Conservation (phyloP, 345 rosid species). For the Salix purpurea region DNA sequence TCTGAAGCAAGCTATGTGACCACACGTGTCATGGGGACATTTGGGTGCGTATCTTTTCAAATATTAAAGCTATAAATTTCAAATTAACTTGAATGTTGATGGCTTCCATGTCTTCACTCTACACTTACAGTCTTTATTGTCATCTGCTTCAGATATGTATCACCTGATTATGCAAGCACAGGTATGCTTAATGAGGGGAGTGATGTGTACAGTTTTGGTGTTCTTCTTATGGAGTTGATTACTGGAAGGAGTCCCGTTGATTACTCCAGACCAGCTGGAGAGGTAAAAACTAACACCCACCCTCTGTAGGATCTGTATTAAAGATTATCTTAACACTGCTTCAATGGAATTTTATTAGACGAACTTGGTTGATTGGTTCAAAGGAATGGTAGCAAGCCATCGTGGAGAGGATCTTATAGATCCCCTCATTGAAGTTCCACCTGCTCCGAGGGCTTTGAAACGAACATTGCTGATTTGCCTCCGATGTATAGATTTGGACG, state of each 20-base stretch:
- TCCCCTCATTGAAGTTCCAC: conserved; percentile 59
- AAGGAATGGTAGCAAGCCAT: conserved; percentile 86
- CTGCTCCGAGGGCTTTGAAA: conserved; percentile 67
- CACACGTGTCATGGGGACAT: conserved; percentile 97
- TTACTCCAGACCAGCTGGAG: conserved; percentile 85
- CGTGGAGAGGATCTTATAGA: conserved; percentile 82
- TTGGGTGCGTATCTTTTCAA: conserved; percentile 51
- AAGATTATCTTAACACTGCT: neutral
- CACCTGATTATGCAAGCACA: conserved; percentile 92
- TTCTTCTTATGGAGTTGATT: conserved; percentile 86
- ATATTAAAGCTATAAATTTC: neutral
- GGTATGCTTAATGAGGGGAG: conserved; percentile 97
- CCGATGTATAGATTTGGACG: conserved; percentile 88
- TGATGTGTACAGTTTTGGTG: conserved; percentile 91
- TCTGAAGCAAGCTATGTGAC: conserved; percentile 86
- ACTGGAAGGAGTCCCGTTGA: conserved; percentile 92
- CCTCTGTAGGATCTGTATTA: neutral
- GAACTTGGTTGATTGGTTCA: conserved; percentile 96
- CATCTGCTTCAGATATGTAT: conserved; percentile 58
- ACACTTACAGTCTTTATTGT: neutral
- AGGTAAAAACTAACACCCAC: conserved; percentile 39
- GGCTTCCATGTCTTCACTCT: neutral
- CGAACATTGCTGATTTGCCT: conserved; percentile 77
- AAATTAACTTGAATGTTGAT: neutral
- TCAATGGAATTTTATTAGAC: conserved; percentile 42